These are phyloP conservation scores for Poa annua DNA, from an alignment of 176 grass and related monocot species.

Conservation along the genomic window DNA sequence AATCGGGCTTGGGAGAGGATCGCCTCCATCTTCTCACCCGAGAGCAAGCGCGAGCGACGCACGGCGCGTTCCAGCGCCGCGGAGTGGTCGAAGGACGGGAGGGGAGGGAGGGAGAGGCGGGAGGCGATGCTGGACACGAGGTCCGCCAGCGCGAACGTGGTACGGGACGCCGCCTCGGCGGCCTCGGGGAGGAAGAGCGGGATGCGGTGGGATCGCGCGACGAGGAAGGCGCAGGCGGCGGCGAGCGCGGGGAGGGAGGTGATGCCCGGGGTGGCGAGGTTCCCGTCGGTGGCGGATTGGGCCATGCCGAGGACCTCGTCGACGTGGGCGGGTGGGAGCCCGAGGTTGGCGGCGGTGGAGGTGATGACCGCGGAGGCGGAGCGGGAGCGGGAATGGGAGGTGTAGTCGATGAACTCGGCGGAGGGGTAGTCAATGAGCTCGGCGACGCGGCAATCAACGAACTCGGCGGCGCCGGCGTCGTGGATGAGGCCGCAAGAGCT, in stretches of 20 bases:
- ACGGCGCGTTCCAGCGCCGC: too few relatives aligned
- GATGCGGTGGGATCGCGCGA: constrained; percentile 53
- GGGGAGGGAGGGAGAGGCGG: not conserved
- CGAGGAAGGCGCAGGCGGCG: constrained; percentile 50
- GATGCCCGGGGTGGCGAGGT: constrained; percentile 13
- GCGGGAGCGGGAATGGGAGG: not conserved
- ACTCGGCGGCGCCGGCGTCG: constrained; percentile 17
- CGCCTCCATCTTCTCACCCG: constrained; percentile 33
- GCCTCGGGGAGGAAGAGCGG: constrained; percentile 40
- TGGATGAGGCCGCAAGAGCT: constrained; percentile 38
- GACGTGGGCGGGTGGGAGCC: constrained; percentile 22
- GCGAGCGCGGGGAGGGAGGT: constrained; percentile 46
- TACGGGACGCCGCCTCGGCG: too few relatives aligned
- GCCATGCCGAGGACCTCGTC: constrained; percentile 46
- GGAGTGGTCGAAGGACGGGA: too few relatives aligned
- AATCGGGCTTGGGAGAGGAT: constrained; percentile 53
- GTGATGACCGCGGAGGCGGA: constrained; percentile 20
- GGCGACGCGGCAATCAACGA: too few relatives aligned
- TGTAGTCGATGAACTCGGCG: too few relatives aligned
- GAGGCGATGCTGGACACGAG: too few relatives aligned
- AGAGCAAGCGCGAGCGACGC: too few relatives aligned
- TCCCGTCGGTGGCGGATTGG: constrained; percentile 38
- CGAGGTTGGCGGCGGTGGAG: constrained; percentile 18
- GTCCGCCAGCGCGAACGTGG: too few relatives aligned
- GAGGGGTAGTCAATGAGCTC: too few relatives aligned